Conservation (phyloP, 169 alveolate species). For the Plasmodium coatneyi region DNA sequence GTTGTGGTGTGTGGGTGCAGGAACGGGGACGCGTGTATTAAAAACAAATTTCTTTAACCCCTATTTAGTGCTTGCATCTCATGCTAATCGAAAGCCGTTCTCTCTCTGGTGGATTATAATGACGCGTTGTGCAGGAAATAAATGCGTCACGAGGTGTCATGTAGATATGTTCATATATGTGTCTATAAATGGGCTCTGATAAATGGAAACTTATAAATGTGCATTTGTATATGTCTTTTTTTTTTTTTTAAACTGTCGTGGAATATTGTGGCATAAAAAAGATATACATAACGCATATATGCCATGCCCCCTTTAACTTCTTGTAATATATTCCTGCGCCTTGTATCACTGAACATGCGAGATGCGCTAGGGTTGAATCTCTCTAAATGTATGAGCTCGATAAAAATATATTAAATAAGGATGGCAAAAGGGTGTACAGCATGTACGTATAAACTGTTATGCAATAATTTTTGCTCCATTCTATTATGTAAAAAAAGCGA, state of each 20-base stretch:
- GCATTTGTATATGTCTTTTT: background rate
- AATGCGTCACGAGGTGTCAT: background rate
- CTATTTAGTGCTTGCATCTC: background rate
- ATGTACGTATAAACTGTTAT: conserved; percentile 15
- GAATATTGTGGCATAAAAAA: conserved; percentile 22
- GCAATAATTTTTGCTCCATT: conserved; percentile 8
- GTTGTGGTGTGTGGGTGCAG: background rate
- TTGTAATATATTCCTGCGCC: conserved; percentile 38
- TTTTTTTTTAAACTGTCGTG: background rate
- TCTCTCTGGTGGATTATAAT: background rate
- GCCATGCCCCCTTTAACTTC: conserved; percentile 3
- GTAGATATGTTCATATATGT: background rate
- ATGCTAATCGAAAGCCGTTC: background rate
- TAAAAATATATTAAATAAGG: conserved; percentile 19
- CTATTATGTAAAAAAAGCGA: background rate
- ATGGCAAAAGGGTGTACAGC: background rate
- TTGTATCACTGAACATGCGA: background rate
- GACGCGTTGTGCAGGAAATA: background rate
- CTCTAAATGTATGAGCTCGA: conserved; percentile 16
- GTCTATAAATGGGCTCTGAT: background rate
- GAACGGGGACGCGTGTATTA: background rate
- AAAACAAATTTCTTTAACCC: background rate
- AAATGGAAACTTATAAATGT: conserved; percentile 1
- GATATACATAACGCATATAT: conserved; percentile 33
- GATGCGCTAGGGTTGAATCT: conserved; percentile 1